Evolutionary conservation across 1,284 basidiomycete genomes (phyloP).

Genomic region (Tylopilus sp.): DNA sequence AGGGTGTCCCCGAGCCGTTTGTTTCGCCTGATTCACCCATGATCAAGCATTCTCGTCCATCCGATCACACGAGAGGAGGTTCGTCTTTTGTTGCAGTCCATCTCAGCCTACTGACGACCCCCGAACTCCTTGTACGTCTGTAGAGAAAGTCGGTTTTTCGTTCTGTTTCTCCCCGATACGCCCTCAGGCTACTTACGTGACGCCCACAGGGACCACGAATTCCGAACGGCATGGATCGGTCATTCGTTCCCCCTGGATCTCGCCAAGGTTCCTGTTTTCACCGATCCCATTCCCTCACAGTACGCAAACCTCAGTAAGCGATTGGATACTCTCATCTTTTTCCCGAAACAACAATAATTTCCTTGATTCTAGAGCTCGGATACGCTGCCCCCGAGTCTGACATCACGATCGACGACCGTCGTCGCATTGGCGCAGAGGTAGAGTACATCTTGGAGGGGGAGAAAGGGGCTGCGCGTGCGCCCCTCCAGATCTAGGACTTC

Average conservation of each 20-base stretch:
- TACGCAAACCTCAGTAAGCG: constrained; percentile 62
- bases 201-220: constrained; percentile 54
- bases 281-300: constrained; percentile 57
- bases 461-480: constrained; percentile 53
- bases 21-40: not conserved
- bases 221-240: constrained; percentile 70
- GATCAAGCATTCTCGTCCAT: constrained; percentile 52
- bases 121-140: not conserved
- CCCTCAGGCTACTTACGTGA: not conserved
- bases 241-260: constrained; percentile 64
- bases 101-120: not conserved
- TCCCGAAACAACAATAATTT: not conserved
- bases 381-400: constrained; percentile 45
- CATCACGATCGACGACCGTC: constrained; percentile 47
- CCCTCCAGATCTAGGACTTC: constrained; percentile 26
- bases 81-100: constrained; percentile 16
- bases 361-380: constrained; percentile 42
- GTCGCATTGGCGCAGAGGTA: constrained; percentile 44
- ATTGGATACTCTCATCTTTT: too few species aligned
- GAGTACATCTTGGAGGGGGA: constrained; percentile 49
- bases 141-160: constrained; percentile 35
- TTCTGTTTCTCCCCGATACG: not conserved
- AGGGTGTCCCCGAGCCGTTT: not conserved
- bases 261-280: constrained; percentile 46
- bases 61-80: constrained; percentile 68